These are phyloP conservation scores for Syncephalastrum contaminatum DNA, from an alignment of 371 early-diverging fungal species.

Conservation along the genomic window DNA sequence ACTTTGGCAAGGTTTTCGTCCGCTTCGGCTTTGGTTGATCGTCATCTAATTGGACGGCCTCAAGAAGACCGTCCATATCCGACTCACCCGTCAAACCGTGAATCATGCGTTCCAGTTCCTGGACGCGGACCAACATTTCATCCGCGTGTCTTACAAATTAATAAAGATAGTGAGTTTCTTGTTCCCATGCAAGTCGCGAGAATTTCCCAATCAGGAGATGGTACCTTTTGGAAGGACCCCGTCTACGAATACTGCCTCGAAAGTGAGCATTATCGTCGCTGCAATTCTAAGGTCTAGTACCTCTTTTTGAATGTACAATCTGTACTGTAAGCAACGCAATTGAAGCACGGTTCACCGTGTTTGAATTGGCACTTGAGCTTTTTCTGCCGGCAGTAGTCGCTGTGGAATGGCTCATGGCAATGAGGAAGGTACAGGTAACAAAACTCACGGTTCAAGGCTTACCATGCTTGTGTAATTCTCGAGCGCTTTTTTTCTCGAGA, in stretches of 20 bases:
- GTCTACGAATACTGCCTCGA: slow-evolving; percentile 20
- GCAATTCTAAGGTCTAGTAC: no score
- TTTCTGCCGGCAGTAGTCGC: slow-evolving; percentile 36
- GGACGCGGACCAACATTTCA: slow-evolving; percentile 38
- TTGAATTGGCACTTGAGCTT: slow-evolving; percentile 34
- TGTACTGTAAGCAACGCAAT: slow-evolving; percentile 29
- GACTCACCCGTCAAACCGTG: slow-evolving; percentile 4
- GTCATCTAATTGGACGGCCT: slow-evolving; percentile 20
- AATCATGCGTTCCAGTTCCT: slow-evolving; percentile 26
- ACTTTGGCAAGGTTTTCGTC: no score
- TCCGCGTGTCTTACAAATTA: slow-evolving; percentile 31
- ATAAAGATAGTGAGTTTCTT: no score
- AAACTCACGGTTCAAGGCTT: no score
- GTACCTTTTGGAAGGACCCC: slow-evolving; percentile 41
- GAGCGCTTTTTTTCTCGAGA: no score
- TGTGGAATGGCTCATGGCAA: not conserved
- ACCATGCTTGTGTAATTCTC: no score
- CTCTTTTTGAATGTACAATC: slow-evolving; percentile 13
- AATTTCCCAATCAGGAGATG: not conserved
- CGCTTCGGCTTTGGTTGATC: not conserved
- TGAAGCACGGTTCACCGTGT: slow-evolving; percentile 28
- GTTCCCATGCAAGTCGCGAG: no score
- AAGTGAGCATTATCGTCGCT: not conserved
- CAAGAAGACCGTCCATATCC: slow-evolving; percentile 6
- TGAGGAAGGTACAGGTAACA: no score